phyloP scores from a whole-genome alignment of 2,329 filamentous ascomycete genomes.

The Huntiella bhutanensis region DNA sequence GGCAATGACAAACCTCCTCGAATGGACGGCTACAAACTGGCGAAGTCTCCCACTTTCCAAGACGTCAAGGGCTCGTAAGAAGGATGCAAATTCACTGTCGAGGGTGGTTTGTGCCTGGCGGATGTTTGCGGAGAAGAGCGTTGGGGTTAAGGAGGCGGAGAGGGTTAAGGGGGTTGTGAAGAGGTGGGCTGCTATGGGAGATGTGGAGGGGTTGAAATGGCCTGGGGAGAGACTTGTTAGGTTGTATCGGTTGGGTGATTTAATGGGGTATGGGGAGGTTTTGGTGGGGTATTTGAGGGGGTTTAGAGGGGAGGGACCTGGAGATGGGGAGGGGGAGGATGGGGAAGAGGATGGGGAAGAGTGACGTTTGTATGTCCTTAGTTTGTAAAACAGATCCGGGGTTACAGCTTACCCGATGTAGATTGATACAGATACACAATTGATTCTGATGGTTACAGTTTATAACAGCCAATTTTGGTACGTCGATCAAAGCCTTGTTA shows the following conservation, averaged over 20 bases:
- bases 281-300: constrained; percentile 3
- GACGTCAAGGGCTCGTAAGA: constrained; percentile 13
- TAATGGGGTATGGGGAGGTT: constrained; percentile 7
- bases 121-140: constrained; percentile 26
- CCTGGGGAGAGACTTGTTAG: constrained; percentile 21
- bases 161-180: constrained; percentile 17
- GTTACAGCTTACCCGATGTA: too few relatives aligned
- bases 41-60: constrained; percentile 14
- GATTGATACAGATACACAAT: too few relatives aligned
- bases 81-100: constrained; percentile 18
- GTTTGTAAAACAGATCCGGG: too few relatives aligned
- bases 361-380: too few relatives aligned
- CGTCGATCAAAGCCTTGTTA: too few relatives aligned
- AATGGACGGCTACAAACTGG: constrained; percentile 38
- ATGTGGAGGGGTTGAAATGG: constrained; percentile 19
- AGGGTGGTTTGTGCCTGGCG: constrained; percentile 27
- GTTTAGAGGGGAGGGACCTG: background rate
- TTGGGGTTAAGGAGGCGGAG: constrained; percentile 18
- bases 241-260: constrained; percentile 15
- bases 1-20: constrained; percentile 35
- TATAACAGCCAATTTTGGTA: too few relatives aligned
- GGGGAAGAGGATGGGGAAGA: constrained; percentile 1
- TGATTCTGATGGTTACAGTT: too few relatives aligned
- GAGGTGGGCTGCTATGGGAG: constrained; percentile 13
- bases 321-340: background rate